Evolutionary conservation across 2,329 filamentous ascomycete genomes (phyloP), one percentile per base, ranked within the genome.

Genomic region (Ascochyta pisi): DNA sequence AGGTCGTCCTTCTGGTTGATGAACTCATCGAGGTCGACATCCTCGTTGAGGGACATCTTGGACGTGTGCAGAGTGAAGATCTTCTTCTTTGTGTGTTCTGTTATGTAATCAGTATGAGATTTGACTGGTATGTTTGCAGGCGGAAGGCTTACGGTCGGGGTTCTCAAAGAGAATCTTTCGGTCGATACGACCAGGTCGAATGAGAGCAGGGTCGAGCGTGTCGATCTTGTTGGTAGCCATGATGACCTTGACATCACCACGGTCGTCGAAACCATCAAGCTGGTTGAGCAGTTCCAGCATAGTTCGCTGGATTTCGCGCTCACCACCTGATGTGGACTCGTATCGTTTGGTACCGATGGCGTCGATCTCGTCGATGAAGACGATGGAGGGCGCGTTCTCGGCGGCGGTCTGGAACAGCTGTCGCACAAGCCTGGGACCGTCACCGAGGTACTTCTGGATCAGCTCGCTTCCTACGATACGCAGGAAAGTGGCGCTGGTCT

Each of bases 151-250:
- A 86, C 84, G 86, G 67, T 89, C 87, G 23, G 87, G 87, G 69
- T 88, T 89, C 78, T 89, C 87, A 62, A 89, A 89, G 62, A 89
- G 80, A 75, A 99, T 99, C 86, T 99, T 99, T 69, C 95, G 89
- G 78, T 99, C 95, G 77, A 99, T 99, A 84, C 95, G 93, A 62
- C 95, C 95, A 40, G 95, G 95, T 65, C 95, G 89, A 73, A 99
- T 99, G 66, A 99, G 83, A 16, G 95, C 95, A 51, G 95, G 95
- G 73, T 99, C 96, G 26, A 99, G 84, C 4, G 92, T 96, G 67
- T 99, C 96, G 66, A 99, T 99, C 86, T 99, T 99, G 87, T 99
- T 99, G 65, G 95, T 99, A 12, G 95, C 96, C 93, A 99, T 98
- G 77, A 99, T 94, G 60, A 99, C 95, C 83, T 99, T 99, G 78